These are phyloP conservation scores for Cordyceps pruinosa DNA, from an alignment of 2,329 filamentous ascomycete species.

Conservation along the genomic window DNA sequence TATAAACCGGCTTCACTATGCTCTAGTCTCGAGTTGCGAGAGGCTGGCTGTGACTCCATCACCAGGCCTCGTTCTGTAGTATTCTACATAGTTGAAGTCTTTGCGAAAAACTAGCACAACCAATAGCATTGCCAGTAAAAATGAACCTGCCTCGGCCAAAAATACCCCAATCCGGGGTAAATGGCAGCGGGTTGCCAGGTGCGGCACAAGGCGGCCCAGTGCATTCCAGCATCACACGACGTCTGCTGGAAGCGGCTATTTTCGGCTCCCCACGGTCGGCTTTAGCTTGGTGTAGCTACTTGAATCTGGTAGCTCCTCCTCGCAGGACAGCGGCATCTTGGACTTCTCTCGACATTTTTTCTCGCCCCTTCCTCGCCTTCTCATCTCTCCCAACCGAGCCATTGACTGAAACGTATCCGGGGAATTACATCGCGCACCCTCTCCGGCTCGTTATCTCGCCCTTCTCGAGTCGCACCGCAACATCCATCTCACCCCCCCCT, in stretches of 20 bases:
- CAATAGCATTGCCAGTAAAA: background rate
- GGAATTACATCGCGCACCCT: background rate
- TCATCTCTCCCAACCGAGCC: constrained; percentile 8
- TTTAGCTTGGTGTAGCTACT: background rate
- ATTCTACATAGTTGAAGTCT: too few relatives aligned
- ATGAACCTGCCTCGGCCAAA: background rate
- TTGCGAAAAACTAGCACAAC: too few relatives aligned
- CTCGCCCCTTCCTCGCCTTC: constrained; percentile 1
- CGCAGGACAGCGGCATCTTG: background rate
- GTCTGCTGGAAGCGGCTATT: constrained; percentile 22
- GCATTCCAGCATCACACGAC: constrained; percentile 1
- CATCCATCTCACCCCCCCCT: background rate
- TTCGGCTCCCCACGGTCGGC: constrained; percentile 27
- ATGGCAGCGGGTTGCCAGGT: background rate
- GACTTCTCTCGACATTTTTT: background rate
- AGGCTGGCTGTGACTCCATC: too few relatives aligned
- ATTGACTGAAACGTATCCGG: background rate
- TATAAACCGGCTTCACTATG: too few relatives aligned
- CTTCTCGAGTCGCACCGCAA: background rate
- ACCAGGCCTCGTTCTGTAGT: too few relatives aligned
- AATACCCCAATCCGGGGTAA: constrained; percentile 4
- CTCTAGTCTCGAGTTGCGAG: too few relatives aligned
- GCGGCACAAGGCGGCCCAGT: constrained; percentile 9
- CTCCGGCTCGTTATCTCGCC: background rate
- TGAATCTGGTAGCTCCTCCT: constrained; percentile 10